These are phyloP conservation scores for Globisporangium paroecandrum DNA, from an alignment of 352 stramenopile species.

Conservation along the genomic window DNA sequence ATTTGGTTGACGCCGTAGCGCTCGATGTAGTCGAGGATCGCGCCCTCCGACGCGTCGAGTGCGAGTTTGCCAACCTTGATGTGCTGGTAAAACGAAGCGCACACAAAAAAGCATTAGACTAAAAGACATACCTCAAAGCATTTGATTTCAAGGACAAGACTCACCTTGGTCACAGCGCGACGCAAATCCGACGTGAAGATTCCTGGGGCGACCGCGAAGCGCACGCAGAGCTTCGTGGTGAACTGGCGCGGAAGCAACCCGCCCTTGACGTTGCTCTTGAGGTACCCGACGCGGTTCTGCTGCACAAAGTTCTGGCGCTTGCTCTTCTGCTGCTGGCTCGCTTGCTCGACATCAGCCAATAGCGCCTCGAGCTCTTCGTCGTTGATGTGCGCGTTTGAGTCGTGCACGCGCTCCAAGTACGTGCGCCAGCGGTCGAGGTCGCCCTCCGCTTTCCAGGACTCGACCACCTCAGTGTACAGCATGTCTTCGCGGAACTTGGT, in stretches of 20 bases:
- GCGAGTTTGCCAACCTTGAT: constrained; percentile 57
- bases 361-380: constrained; percentile 36
- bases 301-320: constrained; percentile 49
- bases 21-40: constrained; percentile 64
- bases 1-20: constrained; percentile 43
- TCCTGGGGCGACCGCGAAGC: constrained; percentile 59
- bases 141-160: constrained; percentile 2
- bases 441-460: constrained; percentile 47
- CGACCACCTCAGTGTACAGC: constrained; percentile 67
- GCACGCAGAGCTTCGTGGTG: constrained; percentile 74
- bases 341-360: constrained; percentile 35
- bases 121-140: neutral
- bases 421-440: constrained; percentile 52
- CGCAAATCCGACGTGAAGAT: constrained; percentile 74
- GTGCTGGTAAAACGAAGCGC: constrained; percentile 34
- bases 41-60: constrained; percentile 44
- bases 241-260: constrained; percentile 70
- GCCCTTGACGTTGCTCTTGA: constrained; percentile 37
- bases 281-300: constrained; percentile 42
- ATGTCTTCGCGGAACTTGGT: constrained; percentile 62
- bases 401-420: constrained; percentile 59
- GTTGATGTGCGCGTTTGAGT: constrained; percentile 40
- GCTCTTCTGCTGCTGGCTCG: constrained; percentile 31
- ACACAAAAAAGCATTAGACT: constrained; percentile 17
- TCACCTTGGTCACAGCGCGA: constrained; percentile 57